These are phyloP conservation scores for Fusarium equiseti DNA, from an alignment of 2,329 filamentous ascomycete species.

Conservation along the genomic window DNA sequence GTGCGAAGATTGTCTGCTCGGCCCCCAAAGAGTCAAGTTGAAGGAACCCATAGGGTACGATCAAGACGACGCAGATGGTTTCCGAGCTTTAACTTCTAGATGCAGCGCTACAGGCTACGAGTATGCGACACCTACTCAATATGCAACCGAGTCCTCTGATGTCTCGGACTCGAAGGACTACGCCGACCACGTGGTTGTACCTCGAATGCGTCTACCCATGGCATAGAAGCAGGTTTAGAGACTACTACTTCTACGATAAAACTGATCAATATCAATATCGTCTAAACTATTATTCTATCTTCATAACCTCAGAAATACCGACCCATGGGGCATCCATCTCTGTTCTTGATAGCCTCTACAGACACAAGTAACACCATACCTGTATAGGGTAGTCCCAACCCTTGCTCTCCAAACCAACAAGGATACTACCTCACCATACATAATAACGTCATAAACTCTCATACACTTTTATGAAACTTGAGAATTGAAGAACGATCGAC, in stretches of 20 bases:
- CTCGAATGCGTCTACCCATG: neutral
- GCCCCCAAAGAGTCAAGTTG: neutral
- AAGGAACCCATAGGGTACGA: neutral
- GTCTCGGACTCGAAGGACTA: neutral
- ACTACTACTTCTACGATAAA: no score
- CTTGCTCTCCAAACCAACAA: neutral
- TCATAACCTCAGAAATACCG: no score
- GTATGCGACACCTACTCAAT: neutral
- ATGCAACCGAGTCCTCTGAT: neutral
- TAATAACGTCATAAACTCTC: conserved; percentile 36
- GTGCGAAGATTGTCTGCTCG: neutral
- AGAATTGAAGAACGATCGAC: conserved; percentile 27
- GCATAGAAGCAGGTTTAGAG: neutral
- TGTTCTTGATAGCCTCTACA: neutral
- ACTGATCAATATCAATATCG: no score
- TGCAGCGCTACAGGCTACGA: neutral
- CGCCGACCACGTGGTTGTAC: neutral
- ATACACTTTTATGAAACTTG: conserved; percentile 27
- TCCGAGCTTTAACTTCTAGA: neutral
- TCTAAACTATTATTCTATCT: no score
- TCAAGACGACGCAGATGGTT: neutral
- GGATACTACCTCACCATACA: conserved; percentile 29
- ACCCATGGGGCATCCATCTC: neutral
- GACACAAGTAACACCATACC: neutral
- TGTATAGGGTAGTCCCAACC: conserved; percentile 15